A percentile compares a stretch with the other conserved stretches of the same genome.
phyloP scores from a whole-genome alignment of 352 stramenopile genomes.

The Phytophthora fragariae region DNA sequence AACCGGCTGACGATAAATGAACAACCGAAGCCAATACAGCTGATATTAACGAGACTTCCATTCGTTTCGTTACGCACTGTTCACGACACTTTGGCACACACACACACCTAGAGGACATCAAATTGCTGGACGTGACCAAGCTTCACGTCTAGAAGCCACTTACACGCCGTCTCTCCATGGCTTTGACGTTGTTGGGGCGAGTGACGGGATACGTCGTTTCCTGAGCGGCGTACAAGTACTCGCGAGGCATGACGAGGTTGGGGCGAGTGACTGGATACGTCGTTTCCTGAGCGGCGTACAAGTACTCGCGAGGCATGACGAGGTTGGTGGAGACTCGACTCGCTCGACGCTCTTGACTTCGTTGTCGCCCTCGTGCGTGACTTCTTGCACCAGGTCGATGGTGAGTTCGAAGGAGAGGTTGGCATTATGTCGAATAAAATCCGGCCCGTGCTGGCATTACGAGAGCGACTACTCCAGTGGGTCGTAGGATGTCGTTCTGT shows the following conservation, averaged over 20 bases:
- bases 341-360: no score
- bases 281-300: no score
- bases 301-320: no score
- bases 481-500: conserved; percentile 64
- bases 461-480: conserved; percentile 59
- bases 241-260: no score
- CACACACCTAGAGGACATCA: neutral
- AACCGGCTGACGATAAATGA: no score
- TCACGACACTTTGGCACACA: conserved; percentile 18
- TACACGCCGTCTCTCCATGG: conserved; percentile 54
- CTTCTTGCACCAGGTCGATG: no score
- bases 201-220: conserved; percentile 23
- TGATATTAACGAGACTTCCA: conserved; percentile 12
- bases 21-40: no score
- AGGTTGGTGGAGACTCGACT: no score
- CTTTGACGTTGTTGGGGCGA: conserved; percentile 30
- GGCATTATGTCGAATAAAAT: conserved; percentile 24
- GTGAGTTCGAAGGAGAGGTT: conserved; percentile 6
- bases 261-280: conserved; percentile 16
- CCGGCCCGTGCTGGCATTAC: conserved; percentile 55
- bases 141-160: conserved; percentile 31
- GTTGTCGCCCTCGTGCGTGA: no score
- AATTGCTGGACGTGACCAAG: no score
- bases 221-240: conserved; percentile 37
- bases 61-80: conserved; percentile 21